A percentile compares a stretch with the other conserved stretches of the same genome.
These are phyloP conservation scores for Astragalus glycyphyllos DNA, from an alignment of 306 rosid genomes.

Conservation along the genomic window DNA sequence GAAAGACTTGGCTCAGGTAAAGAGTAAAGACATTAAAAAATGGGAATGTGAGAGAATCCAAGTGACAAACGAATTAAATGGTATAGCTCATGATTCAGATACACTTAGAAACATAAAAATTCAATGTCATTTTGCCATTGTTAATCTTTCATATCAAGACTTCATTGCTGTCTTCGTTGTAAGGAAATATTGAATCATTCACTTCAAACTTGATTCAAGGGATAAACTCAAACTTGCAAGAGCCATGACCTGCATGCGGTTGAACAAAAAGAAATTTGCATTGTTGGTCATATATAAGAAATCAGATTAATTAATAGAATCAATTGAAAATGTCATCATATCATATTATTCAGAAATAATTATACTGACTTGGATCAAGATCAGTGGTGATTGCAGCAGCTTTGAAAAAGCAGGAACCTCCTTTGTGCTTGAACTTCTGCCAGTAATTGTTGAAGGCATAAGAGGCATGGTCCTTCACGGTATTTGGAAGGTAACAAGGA, in stretches of 20 bases:
- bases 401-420: constrained; percentile 76
- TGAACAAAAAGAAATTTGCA: constrained; percentile 31
- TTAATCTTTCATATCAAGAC: not conserved
- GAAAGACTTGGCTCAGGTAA: too few species aligned
- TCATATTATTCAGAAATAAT: constrained; percentile 17
- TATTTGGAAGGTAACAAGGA: constrained; percentile 68
- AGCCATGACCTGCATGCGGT: constrained; percentile 62
- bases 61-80: too few species aligned
- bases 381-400: constrained; percentile 75
- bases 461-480: constrained; percentile 69
- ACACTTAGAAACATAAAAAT: too few species aligned
- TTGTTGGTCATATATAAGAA: not conserved
- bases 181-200: not conserved
- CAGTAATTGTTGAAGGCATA: constrained; percentile 73
- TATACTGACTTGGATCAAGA: constrained; percentile 74
- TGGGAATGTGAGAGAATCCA: too few species aligned
- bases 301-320: not conserved
- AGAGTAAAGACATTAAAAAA: too few species aligned
- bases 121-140: not conserved
- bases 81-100: too few species aligned
- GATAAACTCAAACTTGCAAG: constrained; percentile 68
- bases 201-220: constrained; percentile 44
- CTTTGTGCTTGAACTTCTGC: constrained; percentile 69
- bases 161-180: not conserved
- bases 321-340: too few species aligned